A percentile compares a stretch with the other conserved stretches of the same genome.
phyloP scores from a whole-genome alignment of 345 rosid species.

The Acer negundo region DNA sequence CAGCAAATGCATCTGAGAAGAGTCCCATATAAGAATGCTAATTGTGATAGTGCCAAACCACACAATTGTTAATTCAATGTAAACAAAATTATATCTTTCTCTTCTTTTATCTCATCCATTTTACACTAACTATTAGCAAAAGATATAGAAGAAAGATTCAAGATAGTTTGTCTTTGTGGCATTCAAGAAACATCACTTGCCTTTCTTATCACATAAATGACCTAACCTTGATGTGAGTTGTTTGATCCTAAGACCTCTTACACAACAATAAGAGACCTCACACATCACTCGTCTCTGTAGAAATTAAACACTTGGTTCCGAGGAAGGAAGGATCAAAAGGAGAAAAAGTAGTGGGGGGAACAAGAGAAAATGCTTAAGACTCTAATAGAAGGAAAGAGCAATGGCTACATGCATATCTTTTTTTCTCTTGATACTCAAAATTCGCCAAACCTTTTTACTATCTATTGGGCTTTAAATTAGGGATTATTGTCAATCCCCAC shows the following conservation, averaged over 20 bases:
- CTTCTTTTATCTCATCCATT: not conserved
- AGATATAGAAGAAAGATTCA: not conserved
- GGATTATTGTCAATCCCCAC: too few relatives aligned
- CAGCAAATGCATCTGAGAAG: not conserved
- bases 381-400: not conserved
- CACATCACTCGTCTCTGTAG: not conserved
- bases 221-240: not conserved
- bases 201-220: not conserved
- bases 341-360: not conserved
- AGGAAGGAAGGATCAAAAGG: not conserved
- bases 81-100: not conserved
- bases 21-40: not conserved
- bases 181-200: not conserved
- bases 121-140: not conserved
- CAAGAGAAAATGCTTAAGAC: not conserved
- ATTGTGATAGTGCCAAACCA: not conserved
- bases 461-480: too few relatives aligned
- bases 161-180: not conserved
- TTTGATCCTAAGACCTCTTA: not conserved
- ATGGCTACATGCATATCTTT: not conserved
- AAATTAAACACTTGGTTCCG: not conserved
- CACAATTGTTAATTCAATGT: not conserved
- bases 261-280: not conserved
- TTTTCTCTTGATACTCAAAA: too few relatives aligned
- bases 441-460: too few relatives aligned